phyloP scores from a whole-genome alignment of 2,329 filamentous ascomycete species.

The Apiospora malaysiana region DNA sequence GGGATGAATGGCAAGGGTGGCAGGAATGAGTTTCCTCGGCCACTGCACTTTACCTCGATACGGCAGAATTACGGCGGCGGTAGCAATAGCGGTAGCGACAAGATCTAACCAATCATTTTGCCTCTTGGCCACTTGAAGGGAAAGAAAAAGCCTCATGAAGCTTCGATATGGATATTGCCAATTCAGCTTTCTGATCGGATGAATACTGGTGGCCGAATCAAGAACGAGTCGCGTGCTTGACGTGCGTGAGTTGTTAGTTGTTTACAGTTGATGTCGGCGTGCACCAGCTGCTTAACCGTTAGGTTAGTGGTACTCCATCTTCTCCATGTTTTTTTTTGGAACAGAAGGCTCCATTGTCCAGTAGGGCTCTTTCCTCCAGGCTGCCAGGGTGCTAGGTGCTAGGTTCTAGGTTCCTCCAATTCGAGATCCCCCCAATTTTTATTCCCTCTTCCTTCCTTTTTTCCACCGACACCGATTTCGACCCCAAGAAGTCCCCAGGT shows the following conservation, averaged over 20 bases:
- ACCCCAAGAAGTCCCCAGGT: not conserved
- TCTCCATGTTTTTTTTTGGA: conserved; percentile 9
- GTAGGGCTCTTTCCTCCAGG: not conserved
- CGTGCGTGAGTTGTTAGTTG: too few species aligned
- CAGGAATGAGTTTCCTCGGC: not conserved
- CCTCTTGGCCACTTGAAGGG: not conserved
- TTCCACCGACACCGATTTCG: not conserved
- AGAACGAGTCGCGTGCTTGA: not conserved
- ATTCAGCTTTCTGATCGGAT: not conserved
- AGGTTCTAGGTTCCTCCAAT: not conserved
- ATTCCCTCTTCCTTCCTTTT: not conserved
- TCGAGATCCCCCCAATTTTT: not conserved
- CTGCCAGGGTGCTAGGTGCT: not conserved
- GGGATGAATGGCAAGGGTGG: not conserved
- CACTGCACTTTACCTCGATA: too few species aligned
- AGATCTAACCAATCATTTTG: not conserved
- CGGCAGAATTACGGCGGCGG: too few species aligned
- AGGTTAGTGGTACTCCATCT: not conserved
- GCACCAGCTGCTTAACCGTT: too few species aligned
- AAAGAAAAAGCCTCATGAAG: not conserved
- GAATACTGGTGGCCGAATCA: too few species aligned
- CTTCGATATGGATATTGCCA: not conserved
- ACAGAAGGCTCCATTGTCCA: not conserved
- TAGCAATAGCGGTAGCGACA: too few species aligned
- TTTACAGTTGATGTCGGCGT: not conserved